These are phyloP conservation scores for Ceratorhiza oryzae-sativae DNA, from an alignment of 1,284 basidiomycete genomes.

Conservation along the genomic window DNA sequence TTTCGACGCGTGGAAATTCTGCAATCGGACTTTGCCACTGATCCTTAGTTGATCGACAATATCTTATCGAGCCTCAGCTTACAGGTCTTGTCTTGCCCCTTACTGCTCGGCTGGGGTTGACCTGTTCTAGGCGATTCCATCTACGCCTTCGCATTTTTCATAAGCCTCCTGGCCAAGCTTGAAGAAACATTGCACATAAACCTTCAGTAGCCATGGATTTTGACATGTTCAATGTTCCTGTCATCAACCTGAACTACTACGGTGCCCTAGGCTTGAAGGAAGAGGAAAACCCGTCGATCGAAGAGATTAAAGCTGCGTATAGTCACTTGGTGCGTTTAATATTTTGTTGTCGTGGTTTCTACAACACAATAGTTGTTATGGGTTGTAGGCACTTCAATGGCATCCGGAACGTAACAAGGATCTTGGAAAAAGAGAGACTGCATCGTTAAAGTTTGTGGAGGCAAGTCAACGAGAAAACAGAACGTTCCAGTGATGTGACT, in stretches of 20 bases:
- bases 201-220: constrained; percentile 17
- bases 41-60: not conserved
- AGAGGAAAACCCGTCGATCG: constrained; percentile 3
- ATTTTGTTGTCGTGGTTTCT: not conserved
- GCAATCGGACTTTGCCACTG: not conserved
- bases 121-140: no score
- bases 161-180: no score
- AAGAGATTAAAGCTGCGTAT: constrained; percentile 24
- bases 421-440: constrained; percentile 26
- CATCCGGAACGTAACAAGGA: constrained; percentile 30
- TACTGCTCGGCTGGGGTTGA: no score
- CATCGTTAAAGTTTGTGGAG: constrained; percentile 28
- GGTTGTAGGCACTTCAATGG: constrained; percentile 25
- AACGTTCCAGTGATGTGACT: not conserved
- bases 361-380: not conserved
- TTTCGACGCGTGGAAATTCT: not conserved
- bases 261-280: constrained; percentile 24
- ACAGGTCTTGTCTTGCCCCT: no score
- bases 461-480: not conserved
- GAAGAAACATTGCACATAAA: not conserved
- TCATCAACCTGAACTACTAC: constrained; percentile 31
- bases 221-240: constrained; percentile 34
- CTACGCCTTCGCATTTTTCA: no score
- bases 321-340: constrained; percentile 10
- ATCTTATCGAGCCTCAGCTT: no score